These are phyloP conservation scores for Phytophthora brassicae DNA, from an alignment of 352 stramenopile genomes.

Conservation along the genomic window DNA sequence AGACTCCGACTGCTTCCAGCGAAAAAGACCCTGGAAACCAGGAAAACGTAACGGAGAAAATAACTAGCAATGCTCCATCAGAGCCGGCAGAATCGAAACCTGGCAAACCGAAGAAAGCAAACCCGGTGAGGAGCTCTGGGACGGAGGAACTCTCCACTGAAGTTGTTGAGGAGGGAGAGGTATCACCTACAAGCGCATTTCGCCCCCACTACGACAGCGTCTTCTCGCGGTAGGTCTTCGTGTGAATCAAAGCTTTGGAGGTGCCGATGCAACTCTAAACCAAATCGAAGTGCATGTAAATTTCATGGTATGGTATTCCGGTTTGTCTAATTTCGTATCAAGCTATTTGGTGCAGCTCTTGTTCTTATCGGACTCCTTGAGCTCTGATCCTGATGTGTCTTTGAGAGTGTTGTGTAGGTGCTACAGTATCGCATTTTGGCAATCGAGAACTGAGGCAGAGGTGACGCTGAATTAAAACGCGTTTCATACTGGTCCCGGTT, in stretches of 20 bases:
- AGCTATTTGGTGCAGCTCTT: neutral
- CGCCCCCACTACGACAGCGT: constrained; percentile 69
- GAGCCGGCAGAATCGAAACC: constrained; percentile 18
- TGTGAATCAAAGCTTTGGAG: neutral
- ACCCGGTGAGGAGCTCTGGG: constrained; percentile 23
- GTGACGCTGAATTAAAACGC: constrained; percentile 8
- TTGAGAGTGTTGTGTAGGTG: neutral
- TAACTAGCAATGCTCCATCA: constrained; percentile 10
- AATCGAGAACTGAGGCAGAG: constrained; percentile 16
- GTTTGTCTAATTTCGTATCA: neutral
- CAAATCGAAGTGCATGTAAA: constrained; percentile 17
- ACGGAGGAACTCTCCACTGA: constrained; percentile 9
- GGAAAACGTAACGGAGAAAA: constrained; percentile 46
- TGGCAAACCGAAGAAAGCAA: constrained; percentile 29
- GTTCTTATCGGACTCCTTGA: constrained; percentile 20
- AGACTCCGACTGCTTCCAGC: constrained; percentile 8
- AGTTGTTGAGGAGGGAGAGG: constrained; percentile 8
- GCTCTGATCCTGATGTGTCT: constrained; percentile 26
- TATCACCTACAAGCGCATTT: constrained; percentile 29
- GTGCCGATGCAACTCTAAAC: constrained; percentile 9
- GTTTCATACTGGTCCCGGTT: constrained; percentile 3
- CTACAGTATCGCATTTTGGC: neutral
- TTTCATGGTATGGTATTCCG: constrained; percentile 15
- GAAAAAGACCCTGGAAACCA: constrained; percentile 39
- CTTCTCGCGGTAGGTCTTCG: constrained; percentile 48